phyloP scores from a whole-genome alignment of 2,329 filamentous ascomycete species.

The Pseudopyricularia cyperi region DNA sequence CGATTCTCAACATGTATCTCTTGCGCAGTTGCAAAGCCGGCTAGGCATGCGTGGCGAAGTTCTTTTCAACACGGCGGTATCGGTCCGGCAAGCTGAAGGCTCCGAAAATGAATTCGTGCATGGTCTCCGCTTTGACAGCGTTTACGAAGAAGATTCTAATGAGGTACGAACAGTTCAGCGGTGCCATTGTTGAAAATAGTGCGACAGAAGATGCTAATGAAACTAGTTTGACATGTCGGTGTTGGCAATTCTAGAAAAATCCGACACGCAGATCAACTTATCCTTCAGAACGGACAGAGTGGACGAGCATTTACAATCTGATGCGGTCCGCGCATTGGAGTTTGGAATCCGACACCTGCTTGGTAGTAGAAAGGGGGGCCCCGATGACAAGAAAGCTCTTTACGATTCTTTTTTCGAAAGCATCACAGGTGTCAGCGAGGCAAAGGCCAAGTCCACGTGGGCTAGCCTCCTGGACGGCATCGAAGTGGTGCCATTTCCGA shows the following conservation, averaged over 20 bases:
- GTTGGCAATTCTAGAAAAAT: background rate
- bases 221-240: background rate
- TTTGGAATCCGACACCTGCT: background rate
- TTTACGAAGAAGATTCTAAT: background rate
- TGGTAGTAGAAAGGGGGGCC: background rate
- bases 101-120: background rate
- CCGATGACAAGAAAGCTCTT: background rate
- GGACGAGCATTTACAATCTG: background rate
- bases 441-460: background rate
- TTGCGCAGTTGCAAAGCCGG: background rate
- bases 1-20: background rate
- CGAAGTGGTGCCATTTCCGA: background rate
- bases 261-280: background rate
- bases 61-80: conserved; percentile 4
- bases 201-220: background rate
- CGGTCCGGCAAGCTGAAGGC: background rate
- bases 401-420: background rate
- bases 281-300: background rate
- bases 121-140: background rate
- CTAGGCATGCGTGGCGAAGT: conserved; percentile 2
- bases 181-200: too few species aligned
- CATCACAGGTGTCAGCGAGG: background rate
- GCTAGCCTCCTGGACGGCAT: background rate
- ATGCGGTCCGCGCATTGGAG: background rate
- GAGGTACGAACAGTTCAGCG: background rate